A percentile compares a stretch with the other conserved stretches of the same genome.
Conservation (phyloP, 352 stramenopile species). For the Phytophthora meadii region DNA sequence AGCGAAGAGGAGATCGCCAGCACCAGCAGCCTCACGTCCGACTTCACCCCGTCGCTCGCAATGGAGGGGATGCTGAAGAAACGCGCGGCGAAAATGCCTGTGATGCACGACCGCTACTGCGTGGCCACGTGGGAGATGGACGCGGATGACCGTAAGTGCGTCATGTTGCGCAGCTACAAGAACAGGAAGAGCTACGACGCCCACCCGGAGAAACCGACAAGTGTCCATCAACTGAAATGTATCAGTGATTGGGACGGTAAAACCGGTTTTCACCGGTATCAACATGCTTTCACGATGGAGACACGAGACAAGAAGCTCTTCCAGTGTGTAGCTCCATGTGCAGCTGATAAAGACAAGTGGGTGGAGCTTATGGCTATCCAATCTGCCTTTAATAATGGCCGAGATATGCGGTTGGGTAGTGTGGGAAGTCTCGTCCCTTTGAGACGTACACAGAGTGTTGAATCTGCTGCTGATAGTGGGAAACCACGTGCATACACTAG, state of each 20-base stretch:
- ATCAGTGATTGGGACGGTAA: conserved; percentile 83
- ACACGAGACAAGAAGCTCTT: conserved; percentile 78
- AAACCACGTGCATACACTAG: conserved; percentile 35
- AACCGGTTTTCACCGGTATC: conserved; percentile 77
- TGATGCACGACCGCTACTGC: conserved; percentile 88
- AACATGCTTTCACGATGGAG: conserved; percentile 76
- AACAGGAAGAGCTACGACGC: conserved; percentile 47
- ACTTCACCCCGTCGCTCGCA: conserved; percentile 4
- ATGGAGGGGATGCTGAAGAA: conserved; percentile 85
- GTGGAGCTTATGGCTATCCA: conserved; percentile 62
- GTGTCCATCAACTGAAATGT: conserved; percentile 68
- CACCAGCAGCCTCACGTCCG: conserved; percentile 28
- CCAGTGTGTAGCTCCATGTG: conserved; percentile 67
- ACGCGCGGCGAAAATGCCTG: conserved; percentile 64
- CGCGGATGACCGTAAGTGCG: conserved; percentile 49
- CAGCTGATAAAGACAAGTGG: conserved; percentile 67
- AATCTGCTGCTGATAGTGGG: conserved; percentile 15
- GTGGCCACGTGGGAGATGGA: conserved; percentile 76
- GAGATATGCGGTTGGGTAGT: conserved; percentile 33
- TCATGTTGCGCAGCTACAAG: conserved; percentile 85
- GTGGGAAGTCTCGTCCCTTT: conserved; percentile 34
- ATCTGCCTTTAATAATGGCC: conserved; percentile 27
- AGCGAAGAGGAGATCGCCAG: conserved; percentile 18
- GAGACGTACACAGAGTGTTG: conserved; percentile 32
- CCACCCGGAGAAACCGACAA: conserved; percentile 59